Conservation (phyloP, 129 eudicot species). For the Pseudognaphalium luteoalbum region DNA sequence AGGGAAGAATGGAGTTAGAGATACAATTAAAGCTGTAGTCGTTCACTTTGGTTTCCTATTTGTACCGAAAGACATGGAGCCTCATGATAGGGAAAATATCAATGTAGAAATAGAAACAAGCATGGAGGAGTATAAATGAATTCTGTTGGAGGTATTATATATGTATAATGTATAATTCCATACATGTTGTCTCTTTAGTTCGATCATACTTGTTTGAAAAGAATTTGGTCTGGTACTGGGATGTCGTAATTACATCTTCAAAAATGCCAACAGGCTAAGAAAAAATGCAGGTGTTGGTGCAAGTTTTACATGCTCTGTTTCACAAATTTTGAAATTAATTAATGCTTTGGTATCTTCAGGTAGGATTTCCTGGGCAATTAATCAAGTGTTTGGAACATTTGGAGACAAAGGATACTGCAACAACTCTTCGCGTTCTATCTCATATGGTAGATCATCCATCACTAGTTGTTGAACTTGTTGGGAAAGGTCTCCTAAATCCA, state of each 20-base stretch:
- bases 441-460: conserved; percentile 60
- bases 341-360: conserved; percentile 41
- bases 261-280: not conserved
- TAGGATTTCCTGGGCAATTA: conserved; percentile 58
- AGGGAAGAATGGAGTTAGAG: conserved; percentile 73
- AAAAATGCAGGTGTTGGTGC: not conserved
- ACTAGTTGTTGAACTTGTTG: conserved; percentile 72
- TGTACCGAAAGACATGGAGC: conserved; percentile 72
- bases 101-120: conserved; percentile 73
- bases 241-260: not conserved
- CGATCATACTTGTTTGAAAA: not conserved
- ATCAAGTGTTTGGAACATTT: conserved; percentile 69
- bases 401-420: conserved; percentile 72
- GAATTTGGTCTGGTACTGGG: not conserved
- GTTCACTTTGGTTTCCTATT: conserved; percentile 84
- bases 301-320: not conserved
- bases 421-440: conserved; percentile 75
- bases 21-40: conserved; percentile 65
- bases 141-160: conserved; percentile 67
- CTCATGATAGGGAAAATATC: conserved; percentile 84
- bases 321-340: not conserved
- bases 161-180: not conserved
- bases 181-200: not conserved
- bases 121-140: conserved; percentile 72
- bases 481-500: conserved; percentile 69